phyloP scores from a whole-genome alignment of 768 basidiomycete species.

The Dacryopinax primogenitus region DNA sequence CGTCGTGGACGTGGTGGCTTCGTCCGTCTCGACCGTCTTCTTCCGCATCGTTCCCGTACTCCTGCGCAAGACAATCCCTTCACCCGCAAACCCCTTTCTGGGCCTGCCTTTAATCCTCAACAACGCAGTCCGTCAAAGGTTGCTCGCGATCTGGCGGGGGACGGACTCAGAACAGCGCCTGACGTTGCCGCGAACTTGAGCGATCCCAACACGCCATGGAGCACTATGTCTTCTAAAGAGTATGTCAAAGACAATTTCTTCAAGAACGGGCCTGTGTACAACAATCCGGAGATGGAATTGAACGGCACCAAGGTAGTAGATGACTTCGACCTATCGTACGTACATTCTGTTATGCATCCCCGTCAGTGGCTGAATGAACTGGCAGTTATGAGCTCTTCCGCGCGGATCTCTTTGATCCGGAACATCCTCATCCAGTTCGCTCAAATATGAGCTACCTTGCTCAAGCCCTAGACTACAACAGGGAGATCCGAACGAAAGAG shows the following conservation, averaged over 20 bases:
- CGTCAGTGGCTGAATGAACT: background rate
- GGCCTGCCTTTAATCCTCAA: background rate
- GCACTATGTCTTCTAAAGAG: background rate
- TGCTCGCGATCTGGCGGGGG: background rate
- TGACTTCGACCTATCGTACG: background rate
- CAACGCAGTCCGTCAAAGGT: slow-evolving; percentile 1
- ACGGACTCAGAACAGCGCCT: background rate
- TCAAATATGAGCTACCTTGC: background rate
- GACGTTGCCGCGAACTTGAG: background rate
- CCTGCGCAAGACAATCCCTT: background rate
- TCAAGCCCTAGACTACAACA: slow-evolving; percentile 1
- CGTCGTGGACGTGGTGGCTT: slow-evolving; percentile 8
- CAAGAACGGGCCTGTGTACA: background rate
- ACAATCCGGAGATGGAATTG: background rate
- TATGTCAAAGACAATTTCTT: background rate
- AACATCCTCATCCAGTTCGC: background rate
- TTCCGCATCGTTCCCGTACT: background rate
- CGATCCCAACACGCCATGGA: too few species aligned
- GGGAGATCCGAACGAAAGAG: slow-evolving; percentile 6
- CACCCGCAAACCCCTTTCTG: background rate
- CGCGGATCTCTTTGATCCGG: slow-evolving; percentile 1
- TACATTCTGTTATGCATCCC: background rate
- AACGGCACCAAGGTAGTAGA: background rate
- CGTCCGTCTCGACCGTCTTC: background rate
- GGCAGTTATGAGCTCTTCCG: slow-evolving; percentile 5